These are phyloP conservation scores for Fusarium sp. DNA, from an alignment of 2,329 filamentous ascomycete genomes.

Conservation along the genomic window DNA sequence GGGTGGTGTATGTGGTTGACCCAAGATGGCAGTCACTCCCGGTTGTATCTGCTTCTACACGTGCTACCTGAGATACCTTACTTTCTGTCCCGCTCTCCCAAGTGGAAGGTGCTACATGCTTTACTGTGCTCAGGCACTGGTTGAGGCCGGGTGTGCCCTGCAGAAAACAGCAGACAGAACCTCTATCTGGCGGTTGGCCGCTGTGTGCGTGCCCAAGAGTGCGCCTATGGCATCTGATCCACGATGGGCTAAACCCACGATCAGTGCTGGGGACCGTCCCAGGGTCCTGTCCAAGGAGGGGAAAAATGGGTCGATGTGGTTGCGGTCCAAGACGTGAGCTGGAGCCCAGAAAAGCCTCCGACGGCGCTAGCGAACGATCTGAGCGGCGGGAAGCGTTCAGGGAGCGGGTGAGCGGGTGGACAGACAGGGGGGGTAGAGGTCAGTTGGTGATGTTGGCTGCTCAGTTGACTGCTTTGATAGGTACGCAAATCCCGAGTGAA, in stretches of 20 bases:
- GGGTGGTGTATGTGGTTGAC: constrained; percentile 1
- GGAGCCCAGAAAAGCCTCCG: neutral
- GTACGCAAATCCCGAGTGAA: neutral
- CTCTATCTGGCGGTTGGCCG: neutral
- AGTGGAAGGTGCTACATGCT: neutral
- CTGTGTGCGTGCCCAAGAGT: neutral
- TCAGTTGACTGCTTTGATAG: neutral
- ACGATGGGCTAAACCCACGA: neutral
- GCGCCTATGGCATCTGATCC: neutral
- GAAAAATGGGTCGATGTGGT: constrained; percentile 2
- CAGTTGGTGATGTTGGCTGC: neutral
- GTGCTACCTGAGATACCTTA: neutral
- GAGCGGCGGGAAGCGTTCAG: constrained; percentile 23
- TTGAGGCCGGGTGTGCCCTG: neutral
- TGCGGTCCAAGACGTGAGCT: neutral
- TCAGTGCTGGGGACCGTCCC: neutral
- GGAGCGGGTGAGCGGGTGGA: constrained; percentile 28
- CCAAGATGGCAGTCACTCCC: neutral
- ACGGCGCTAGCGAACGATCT: constrained; percentile 34
- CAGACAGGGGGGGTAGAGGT: neutral
- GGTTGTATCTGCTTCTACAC: neutral
- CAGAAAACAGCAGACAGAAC: neutral
- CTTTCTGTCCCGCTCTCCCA: neutral
- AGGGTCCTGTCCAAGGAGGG: neutral
- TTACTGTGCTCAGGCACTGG: neutral